These are phyloP conservation scores for Malus asiatica DNA, from an alignment of 306 rosid species.

Conservation along the genomic window DNA sequence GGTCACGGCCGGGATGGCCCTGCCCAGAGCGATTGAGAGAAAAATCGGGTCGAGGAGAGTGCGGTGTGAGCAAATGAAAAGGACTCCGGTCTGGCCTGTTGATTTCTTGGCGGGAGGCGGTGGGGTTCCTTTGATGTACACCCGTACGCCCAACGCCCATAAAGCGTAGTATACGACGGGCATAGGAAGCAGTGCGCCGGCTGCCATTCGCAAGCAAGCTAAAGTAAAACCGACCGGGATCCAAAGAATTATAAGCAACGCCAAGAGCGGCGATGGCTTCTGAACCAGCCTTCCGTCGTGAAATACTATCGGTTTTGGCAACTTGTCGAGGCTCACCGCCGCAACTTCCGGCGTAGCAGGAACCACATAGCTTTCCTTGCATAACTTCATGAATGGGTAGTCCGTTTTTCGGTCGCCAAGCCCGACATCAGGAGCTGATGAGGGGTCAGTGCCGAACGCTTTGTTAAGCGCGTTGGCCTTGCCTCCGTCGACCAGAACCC, in stretches of 20 bases:
- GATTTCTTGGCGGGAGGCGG: slow-evolving; percentile 48
- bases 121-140: slow-evolving; percentile 54
- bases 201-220: slow-evolving; percentile 60
- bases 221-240: slow-evolving; percentile 62
- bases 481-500: slow-evolving; percentile 50
- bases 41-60: slow-evolving; percentile 75
- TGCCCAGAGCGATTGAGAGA: slow-evolving; percentile 69
- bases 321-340: slow-evolving; percentile 42
- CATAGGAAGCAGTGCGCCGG: slow-evolving; percentile 73
- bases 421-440: slow-evolving; percentile 40
- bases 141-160: slow-evolving; percentile 64
- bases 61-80: slow-evolving; percentile 68
- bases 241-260: slow-evolving; percentile 60
- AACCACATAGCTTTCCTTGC: slow-evolving; percentile 70
- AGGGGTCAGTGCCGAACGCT: slow-evolving; percentile 21
- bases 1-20: slow-evolving; percentile 70
- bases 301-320: slow-evolving; percentile 76
- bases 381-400: slow-evolving; percentile 62
- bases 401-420: slow-evolving; percentile 68
- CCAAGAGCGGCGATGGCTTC: slow-evolving; percentile 58
- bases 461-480: slow-evolving; percentile 45
- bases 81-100: slow-evolving; percentile 33
- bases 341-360: slow-evolving; percentile 31
- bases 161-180: slow-evolving; percentile 49
- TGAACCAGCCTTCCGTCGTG: slow-evolving; percentile 72